Base-by-base conservation (phyloP, 257 asterid species). In the Scutellaria minor region DNA sequence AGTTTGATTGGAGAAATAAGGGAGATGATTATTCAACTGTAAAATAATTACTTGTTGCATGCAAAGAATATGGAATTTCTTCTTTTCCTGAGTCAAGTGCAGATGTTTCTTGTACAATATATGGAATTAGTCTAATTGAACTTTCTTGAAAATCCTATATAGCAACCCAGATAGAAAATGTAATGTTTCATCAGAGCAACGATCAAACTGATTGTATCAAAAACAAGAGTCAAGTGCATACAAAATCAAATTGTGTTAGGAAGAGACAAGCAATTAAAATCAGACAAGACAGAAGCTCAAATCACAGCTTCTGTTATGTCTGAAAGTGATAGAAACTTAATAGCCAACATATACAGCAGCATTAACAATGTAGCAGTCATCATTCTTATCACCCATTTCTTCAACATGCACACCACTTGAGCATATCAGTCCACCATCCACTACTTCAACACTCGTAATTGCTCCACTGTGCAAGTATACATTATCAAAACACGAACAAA, bases 281-380 rank as follows among this genome's bases (percentile, higher is more conserved):
- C 37, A 31, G 37, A 31, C 8, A 44, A 6, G 47, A 44, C 51
- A 70, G 69, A 71, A 65, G 50, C 81, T 31, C 37, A 31, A 31
- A 31, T 31, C 42, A 66, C 42, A 66, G 82, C 88, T 31, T 31
- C 89, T 74, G 35, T 68, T 47, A 6, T 20, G 37, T 22, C 60
- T 44, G 39, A 24, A 12, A 66, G 60, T 11, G 15, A 22, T 45
- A 12, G 57, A 71, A 65, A 73, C 74, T 81, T 79, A 94, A 67
- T 91, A 94, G 61, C 99, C 99, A 82, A 94, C 95, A 74, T 94
- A 94, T 42, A 91, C 97, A 72, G 96, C 99, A 24, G 97, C 99
- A 79, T 89, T 94, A 53, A 94, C 99, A 52, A 94, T 87, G 83
- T 89, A 94, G 78, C 98, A 94, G 68, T 87, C 88, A 0, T 94